Conservation (phyloP, 306 rosid species). For the Rosa lucieae region DNA sequence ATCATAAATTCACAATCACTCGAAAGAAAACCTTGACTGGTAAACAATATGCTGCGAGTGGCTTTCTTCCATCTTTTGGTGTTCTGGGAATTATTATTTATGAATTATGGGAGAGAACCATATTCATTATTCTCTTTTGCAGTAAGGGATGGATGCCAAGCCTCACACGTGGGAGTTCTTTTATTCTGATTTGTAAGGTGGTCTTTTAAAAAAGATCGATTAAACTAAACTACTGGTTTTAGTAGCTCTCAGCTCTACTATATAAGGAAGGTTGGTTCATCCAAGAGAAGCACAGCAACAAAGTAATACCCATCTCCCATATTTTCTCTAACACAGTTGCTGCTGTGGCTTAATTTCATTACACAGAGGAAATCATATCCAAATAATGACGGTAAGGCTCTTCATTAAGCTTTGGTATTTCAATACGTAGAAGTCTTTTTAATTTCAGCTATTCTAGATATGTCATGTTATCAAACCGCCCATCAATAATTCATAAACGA, state of each 20-base stretch:
- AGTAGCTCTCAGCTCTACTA: slow-evolving; percentile 10
- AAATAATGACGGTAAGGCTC: slow-evolving; percentile 19
- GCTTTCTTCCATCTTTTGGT: background rate
- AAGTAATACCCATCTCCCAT: background rate
- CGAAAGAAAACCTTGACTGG: slow-evolving; percentile 12
- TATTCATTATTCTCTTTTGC: slow-evolving; percentile 30
- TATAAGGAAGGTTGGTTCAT: slow-evolving; percentile 7
- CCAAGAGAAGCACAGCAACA: slow-evolving; percentile 22
- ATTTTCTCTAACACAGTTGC: slow-evolving; percentile 4
- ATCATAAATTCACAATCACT: background rate
- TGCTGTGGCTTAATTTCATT: slow-evolving; percentile 1
- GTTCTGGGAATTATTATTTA: slow-evolving; percentile 6
- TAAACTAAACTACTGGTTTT: slow-evolving; percentile 2
- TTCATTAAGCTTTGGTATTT: background rate
- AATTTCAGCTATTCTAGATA: background rate
- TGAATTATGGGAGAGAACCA: slow-evolving; percentile 30
- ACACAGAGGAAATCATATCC: background rate
- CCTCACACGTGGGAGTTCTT: background rate
- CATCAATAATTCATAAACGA: background rate
- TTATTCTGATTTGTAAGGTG: slow-evolving; percentile 20
- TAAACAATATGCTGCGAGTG: slow-evolving; percentile 4
- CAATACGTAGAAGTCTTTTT: background rate
- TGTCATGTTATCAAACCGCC: background rate
- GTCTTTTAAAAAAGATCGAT: slow-evolving; percentile 4
- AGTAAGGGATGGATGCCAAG: slow-evolving; percentile 28